A percentile compares a stretch with the other conserved stretches of the same genome.
Evolutionary conservation across 805 yeast genomes (phyloP).

Genomic region (Sugiyamaella marilandica): DNA sequence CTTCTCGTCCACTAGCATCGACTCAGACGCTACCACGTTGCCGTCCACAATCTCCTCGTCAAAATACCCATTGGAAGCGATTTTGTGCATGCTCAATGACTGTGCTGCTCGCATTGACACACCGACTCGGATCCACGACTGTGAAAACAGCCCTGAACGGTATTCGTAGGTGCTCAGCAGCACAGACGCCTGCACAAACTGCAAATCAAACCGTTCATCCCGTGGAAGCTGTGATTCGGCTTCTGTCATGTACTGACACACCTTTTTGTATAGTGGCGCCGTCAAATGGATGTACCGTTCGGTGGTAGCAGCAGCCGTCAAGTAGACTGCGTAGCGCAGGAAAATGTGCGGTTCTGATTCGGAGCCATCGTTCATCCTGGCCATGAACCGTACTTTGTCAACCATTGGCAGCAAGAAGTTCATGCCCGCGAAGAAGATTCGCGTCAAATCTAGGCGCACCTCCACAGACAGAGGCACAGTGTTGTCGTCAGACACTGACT

Average conservation of each 20-base stretch:
- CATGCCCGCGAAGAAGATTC: background rate
- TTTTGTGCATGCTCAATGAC: slow-evolving; percentile 1
- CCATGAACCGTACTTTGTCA: background rate
- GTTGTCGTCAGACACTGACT: background rate
- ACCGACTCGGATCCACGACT: slow-evolving; percentile 1
- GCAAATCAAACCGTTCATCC: background rate
- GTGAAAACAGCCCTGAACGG: background rate
- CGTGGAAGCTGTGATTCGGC: background rate
- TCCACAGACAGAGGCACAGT: background rate
- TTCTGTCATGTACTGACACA: background rate
- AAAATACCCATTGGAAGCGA: background rate
- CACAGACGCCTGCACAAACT: background rate
- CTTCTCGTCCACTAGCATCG: background rate
- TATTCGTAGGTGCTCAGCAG: slow-evolving; percentile 2
- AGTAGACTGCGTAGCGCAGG: background rate
- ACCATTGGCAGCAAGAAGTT: background rate
- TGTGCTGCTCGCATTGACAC: slow-evolving; percentile 1
- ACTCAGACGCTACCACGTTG: background rate
- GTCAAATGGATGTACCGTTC: background rate
- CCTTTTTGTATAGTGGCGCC: background rate
- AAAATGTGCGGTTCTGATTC: background rate
- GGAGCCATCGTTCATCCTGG: background rate
- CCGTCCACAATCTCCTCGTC: background rate
- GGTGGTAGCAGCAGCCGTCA: background rate
- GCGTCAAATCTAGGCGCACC: background rate